phyloP scores from a whole-genome alignment of 257 asterid genomes.

The Orobanche coerulescens region DNA sequence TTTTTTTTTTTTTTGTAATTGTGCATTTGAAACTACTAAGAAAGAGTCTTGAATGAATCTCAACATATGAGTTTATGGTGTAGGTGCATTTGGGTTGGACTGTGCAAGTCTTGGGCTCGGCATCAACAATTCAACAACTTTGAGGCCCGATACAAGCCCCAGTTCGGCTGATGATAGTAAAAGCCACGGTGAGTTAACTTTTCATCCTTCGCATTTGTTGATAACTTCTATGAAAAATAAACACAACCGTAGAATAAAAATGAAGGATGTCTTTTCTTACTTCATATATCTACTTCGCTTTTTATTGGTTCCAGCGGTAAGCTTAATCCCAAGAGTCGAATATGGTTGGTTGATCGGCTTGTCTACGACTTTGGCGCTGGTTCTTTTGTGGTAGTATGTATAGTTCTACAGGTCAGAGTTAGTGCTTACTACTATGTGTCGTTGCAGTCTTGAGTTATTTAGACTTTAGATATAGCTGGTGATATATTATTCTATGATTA shows the following conservation, averaged over 20 bases:
- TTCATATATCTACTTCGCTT: neutral
- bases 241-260: neutral
- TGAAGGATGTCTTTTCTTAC: neutral
- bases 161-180: neutral
- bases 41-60: neutral
- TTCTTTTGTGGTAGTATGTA: slow-evolving; percentile 14
- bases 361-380: slow-evolving; percentile 29
- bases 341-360: slow-evolving; percentile 31
- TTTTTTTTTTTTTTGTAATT: neutral
- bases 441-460: neutral
- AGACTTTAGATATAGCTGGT: neutral
- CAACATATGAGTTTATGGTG: neutral
- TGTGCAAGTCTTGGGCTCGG: slow-evolving; percentile 25
- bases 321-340: slow-evolving; percentile 22
- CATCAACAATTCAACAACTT: slow-evolving; percentile 17
- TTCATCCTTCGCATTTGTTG: neutral
- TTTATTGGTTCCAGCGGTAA: slow-evolving; percentile 21
- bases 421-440: neutral
- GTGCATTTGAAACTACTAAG: neutral
- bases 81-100: slow-evolving; percentile 27
- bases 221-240: neutral
- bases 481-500: too few species aligned
- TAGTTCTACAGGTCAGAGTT: neutral
- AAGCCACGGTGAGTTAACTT: slow-evolving; percentile 18
- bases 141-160: slow-evolving; percentile 14